These are phyloP conservation scores for Eucalyptus marginata DNA, from an alignment of 345 rosid genomes.

Conservation along the genomic window DNA sequence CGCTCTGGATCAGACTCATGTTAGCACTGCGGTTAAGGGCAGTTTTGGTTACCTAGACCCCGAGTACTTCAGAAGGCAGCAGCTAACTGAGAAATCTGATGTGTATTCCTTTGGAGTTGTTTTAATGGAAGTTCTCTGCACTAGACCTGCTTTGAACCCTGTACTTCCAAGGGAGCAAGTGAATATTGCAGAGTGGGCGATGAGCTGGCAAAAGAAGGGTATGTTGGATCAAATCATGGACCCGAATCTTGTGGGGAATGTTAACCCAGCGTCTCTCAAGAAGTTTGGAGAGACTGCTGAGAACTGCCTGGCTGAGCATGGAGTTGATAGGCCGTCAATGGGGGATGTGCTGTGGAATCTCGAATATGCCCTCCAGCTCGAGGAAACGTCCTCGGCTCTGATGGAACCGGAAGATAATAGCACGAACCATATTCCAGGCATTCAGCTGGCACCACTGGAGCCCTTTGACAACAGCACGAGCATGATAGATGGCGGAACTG, in stretches of 20 bases:
- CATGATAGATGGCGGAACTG: conserved; percentile 53
- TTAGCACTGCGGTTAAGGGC: conserved; percentile 99
- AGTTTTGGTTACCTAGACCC: conserved; percentile 99
- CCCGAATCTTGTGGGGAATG: conserved; percentile 67
- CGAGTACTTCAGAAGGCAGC: conserved; percentile 97
- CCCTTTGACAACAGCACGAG: conserved; percentile 85
- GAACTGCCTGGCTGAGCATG: conserved; percentile 93
- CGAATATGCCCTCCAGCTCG: conserved; percentile 89
- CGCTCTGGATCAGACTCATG: conserved; percentile 87
- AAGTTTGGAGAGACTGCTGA: conserved; percentile 97
- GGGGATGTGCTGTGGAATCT: conserved; percentile 98
- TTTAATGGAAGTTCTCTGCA: conserved; percentile 93
- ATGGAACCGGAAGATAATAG: conserved; percentile 95
- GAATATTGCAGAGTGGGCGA: conserved; percentile 98
- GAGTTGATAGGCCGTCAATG: conserved; percentile 92
- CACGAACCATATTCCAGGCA: conserved; percentile 84
- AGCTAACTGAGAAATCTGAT: conserved; percentile 91
- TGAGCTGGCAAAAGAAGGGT: conserved; percentile 95
- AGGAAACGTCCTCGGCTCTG: conserved; percentile 82
- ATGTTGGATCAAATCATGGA: conserved; percentile 97
- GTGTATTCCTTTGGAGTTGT: conserved; percentile 98
- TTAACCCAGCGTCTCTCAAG: conserved; percentile 81
- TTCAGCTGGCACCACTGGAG: conserved; percentile 76
- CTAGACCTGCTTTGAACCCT: conserved; percentile 95
- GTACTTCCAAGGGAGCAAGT: conserved; percentile 96